These are phyloP conservation scores for Ogataea saltuana DNA, from an alignment of 805 yeast genomes.

Conservation along the genomic window DNA sequence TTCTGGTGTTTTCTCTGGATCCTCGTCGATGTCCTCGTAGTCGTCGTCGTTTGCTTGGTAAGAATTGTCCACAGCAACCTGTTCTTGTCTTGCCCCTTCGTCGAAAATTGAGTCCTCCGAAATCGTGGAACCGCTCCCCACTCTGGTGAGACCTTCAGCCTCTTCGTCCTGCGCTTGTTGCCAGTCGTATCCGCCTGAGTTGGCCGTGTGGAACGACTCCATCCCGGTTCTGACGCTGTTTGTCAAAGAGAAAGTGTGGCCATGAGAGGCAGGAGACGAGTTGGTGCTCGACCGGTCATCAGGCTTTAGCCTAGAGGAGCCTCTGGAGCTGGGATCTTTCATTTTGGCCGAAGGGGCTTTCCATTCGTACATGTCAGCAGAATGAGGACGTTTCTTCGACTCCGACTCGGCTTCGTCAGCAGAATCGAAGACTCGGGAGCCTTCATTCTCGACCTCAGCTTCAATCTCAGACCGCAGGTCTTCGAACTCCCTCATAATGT, in stretches of 20 bases:
- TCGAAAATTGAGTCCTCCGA: slow-evolving; percentile 24
- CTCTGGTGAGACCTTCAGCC: slow-evolving; percentile 6
- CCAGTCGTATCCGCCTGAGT: slow-evolving; percentile 8
- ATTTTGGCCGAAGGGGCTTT: not conserved
- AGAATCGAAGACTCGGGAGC: not conserved
- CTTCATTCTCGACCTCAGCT: slow-evolving; percentile 19
- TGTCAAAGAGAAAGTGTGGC: slow-evolving; percentile 14
- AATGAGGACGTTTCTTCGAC: no score
- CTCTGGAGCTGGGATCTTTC: not conserved
- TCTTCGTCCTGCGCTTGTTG: slow-evolving; percentile 4
- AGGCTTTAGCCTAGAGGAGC: not conserved
- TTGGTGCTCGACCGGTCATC: not conserved
- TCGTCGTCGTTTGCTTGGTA: slow-evolving; percentile 14
- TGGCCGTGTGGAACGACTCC: slow-evolving; percentile 31
- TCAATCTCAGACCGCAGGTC: slow-evolving; percentile 30
- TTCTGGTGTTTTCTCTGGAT: slow-evolving; percentile 3
- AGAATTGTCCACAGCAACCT: not conserved
- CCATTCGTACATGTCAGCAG: no score
- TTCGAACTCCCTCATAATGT: slow-evolving; percentile 36
- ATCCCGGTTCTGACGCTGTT: slow-evolving; percentile 23
- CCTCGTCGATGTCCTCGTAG: slow-evolving; percentile 24
- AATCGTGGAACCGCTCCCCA: slow-evolving; percentile 15
- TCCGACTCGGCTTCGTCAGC: no score
- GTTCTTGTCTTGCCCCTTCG: slow-evolving; percentile 2
- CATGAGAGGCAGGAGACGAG: slow-evolving; percentile 12